Base-by-base conservation (phyloP, 345 rosid species). In the Rhizophora apiculata region DNA sequence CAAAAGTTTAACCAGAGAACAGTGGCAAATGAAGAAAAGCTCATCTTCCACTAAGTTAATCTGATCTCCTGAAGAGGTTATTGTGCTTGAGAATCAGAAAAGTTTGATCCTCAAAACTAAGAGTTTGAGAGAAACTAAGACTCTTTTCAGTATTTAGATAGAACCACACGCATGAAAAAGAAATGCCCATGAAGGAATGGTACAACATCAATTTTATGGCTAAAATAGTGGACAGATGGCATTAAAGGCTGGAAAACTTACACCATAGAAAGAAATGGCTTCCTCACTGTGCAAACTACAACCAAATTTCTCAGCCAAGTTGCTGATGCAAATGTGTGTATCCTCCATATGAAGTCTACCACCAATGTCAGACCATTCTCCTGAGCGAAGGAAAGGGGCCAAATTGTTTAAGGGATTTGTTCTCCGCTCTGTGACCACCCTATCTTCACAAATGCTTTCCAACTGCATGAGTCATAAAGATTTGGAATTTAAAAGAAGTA, bases 281-380 rank as follows among this genome's bases (percentile, higher is more conserved):
- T 76, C 78, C 21, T 76, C 81, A 36, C 46, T 63, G 64, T 68
- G 77, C 62, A 73, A 68, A 74, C 72, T 29, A 39, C 27, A 58
- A 68, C 88, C 83, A 72, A 84, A 84, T 19, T 77, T 83, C 75
- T 80, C 74, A 54, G 91, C 85, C 77, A 93, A 67, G 73, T 91
- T 85, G 4, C 78, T 81, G 34, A 93, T 91, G 84, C 98, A 89
- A 68, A 91, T 60, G 74, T 86, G 81, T 21, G 89, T 88, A 72
- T 93, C 98, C 78, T 93, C 98, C 97, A 93, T 91, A 60, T 81
- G 49, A 51, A 63, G 11, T 39, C 97, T 89, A 29, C 65, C 65
- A 5, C 94, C 87, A 52, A 91, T 89, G 70, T 91, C 91, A 37
- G 94, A 79, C 84, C 91, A 93, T 57, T 87, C 91, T 70, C 97